A percentile compares a stretch with the other conserved stretches of the same genome.
phyloP scores from a whole-genome alignment of 2,329 filamentous ascomycete genomes.

The Stachybotrys echinatus region DNA sequence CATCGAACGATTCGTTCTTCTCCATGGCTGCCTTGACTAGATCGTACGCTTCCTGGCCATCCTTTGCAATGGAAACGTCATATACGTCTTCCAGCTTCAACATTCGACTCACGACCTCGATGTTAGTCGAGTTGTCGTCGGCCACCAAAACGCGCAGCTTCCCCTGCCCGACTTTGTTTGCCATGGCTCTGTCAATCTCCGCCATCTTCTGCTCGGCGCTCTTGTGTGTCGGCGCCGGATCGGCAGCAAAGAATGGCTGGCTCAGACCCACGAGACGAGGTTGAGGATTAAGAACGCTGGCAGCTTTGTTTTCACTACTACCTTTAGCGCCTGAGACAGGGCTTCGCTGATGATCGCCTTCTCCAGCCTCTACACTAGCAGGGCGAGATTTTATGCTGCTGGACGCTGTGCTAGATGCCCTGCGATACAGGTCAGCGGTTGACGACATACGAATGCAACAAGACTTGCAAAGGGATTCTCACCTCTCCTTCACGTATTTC shows the following conservation, averaged over 20 bases:
- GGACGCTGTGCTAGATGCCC: conserved; percentile 48
- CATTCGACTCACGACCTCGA: conserved; percentile 56
- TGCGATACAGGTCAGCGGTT: conserved; percentile 12
- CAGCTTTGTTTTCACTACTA: conserved; percentile 22
- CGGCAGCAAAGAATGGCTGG: conserved; percentile 69
- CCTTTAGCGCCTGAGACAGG: conserved; percentile 15
- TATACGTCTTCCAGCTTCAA: conserved; percentile 74
- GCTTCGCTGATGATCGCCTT: conserved; percentile 29
- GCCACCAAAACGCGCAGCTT: conserved; percentile 81
- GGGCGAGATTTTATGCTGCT: conserved; percentile 48
- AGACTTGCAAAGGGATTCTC: not conserved
- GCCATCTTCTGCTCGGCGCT: conserved; percentile 56
- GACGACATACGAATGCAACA: not conserved
- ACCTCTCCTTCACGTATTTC: conserved; percentile 64
- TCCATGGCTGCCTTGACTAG: conserved; percentile 79
- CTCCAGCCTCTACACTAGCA: conserved; percentile 37
- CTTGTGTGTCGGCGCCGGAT: conserved; percentile 24
- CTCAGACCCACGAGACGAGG: conserved; percentile 78
- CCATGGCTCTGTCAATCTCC: conserved; percentile 60
- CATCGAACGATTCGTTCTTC: conserved; percentile 65
- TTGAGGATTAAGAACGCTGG: conserved; percentile 54
- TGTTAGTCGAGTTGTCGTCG: conserved; percentile 59
- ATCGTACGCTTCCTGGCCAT: conserved; percentile 83
- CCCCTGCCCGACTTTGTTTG: conserved; percentile 50
- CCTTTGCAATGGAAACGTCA: conserved; percentile 82